Evolutionary conservation across 371 early-diverging fungal species (phyloP), one percentile per base, ranked within the genome.

Genomic region (Mucor sp.): DNA sequence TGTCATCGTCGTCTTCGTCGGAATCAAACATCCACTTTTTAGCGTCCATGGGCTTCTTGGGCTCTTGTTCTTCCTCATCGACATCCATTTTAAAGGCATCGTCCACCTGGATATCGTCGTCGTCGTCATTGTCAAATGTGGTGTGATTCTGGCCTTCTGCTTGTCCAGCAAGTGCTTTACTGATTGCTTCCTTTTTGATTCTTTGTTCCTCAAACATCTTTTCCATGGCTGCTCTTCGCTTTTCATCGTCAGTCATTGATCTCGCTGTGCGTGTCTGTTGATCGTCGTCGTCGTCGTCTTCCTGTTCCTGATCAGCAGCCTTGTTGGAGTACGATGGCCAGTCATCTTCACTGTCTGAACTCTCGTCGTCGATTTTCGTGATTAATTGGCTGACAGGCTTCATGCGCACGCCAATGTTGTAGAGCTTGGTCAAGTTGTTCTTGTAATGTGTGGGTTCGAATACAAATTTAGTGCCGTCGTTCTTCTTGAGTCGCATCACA

Each of bases 381-480:
- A 35, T 78, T 69, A 90, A 64, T 8, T 79, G 65, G 14, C 56
- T 43, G 21, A 76, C 70, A 30, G 79, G 70, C 41, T 87, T 88
- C 74, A 83, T 75, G 4, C 71, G 67, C 3, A 77, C 85, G 23
- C 67, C 71, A 30, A 81, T 74, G 21, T 86, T 84, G 64, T 84
- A 86, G 6, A 93, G 70, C 58, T 90, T 91, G 30, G 82, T 84
- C 62, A 91, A 75, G 50, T 85, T 91, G 63, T 91, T 85, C 70
- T 92, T 90, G 74, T 91, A 89, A 50, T 88, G 86, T 1, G 80
- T 77, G 0, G 94, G 94, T 65, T 94, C 93, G 67, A 85, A 90
- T 0, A 83, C 87, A 70, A 92, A 78, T 83, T 59, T 74, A 17
- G 85, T 86, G 43, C 89, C 87, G 67, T 83, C 81, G 27, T 67